These are phyloP conservation scores for Globisporangium yorkense DNA, from an alignment of 352 stramenopile species.

Conservation along the genomic window DNA sequence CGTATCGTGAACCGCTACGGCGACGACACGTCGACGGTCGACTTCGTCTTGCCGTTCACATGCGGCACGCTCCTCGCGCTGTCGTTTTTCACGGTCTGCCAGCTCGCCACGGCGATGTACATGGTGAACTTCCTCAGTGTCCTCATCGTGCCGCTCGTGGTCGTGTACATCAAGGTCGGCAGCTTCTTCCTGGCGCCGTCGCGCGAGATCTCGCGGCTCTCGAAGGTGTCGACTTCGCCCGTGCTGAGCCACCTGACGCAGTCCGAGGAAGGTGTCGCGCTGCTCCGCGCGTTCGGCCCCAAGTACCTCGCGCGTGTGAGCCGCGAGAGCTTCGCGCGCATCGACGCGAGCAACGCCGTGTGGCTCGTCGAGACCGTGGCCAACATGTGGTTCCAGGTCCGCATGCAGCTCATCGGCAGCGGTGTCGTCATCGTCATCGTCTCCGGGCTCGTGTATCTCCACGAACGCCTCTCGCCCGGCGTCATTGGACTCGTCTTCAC, in stretches of 20 bases:
- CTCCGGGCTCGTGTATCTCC: constrained; percentile 26
- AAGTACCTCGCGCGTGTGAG: constrained; percentile 14
- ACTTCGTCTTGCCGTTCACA: constrained; percentile 40
- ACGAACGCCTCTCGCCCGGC: constrained; percentile 34
- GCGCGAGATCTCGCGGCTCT: constrained; percentile 24
- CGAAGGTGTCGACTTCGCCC: constrained; percentile 25
- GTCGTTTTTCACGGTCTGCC: constrained; percentile 48
- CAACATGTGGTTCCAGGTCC: constrained; percentile 34
- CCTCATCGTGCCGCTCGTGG: constrained; percentile 55
- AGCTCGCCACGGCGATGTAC: constrained; percentile 53
- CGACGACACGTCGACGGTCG: constrained; percentile 79
- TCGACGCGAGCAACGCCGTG: constrained; percentile 19
- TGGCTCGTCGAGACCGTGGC: constrained; percentile 20
- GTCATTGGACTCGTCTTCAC: constrained; percentile 85
- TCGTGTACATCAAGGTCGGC: constrained; percentile 25
- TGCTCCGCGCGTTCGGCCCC: constrained; percentile 27
- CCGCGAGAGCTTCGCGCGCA: constrained; percentile 17
- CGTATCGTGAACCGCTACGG: constrained; percentile 85
- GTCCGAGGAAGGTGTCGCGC: constrained; percentile 35
- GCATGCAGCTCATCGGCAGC: constrained; percentile 44
- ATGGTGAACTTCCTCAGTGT: constrained; percentile 60
- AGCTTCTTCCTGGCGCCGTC: constrained; percentile 27
- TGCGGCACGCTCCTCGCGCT: constrained; percentile 28
- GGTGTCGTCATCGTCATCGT: constrained; percentile 32
- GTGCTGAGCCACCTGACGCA: constrained; percentile 26